Evolutionary conservation across 345 rosid species (phyloP).

Genomic region (Luvunga scandens): DNA sequence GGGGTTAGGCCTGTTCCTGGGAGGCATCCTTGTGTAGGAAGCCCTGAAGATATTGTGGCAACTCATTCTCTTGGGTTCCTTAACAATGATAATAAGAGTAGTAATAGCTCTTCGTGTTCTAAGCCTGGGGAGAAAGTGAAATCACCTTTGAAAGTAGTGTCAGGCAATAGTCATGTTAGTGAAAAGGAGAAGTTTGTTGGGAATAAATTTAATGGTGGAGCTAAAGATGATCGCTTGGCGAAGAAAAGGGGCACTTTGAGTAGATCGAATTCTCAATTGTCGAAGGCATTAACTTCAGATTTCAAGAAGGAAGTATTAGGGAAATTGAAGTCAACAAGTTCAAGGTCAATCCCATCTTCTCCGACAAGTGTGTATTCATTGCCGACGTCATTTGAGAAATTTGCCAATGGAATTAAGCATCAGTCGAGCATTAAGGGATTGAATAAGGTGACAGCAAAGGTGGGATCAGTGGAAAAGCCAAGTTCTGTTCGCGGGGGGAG

Average conservation of each 20-base stretch:
- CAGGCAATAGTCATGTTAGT: constrained; percentile 20
- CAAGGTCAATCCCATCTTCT: constrained; percentile 80
- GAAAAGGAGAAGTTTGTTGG: constrained; percentile 53
- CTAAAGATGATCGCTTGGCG: constrained; percentile 47
- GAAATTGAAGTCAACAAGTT: constrained; percentile 55
- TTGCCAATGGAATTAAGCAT: constrained; percentile 72
- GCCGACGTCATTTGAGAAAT: constrained; percentile 84
- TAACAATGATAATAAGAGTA: constrained; percentile 23
- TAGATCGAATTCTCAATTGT: constrained; percentile 60
- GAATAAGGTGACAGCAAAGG: constrained; percentile 53
- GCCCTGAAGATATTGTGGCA: constrained; percentile 93
- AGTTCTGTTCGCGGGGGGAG: constrained; percentile 48
- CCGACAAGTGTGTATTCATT: constrained; percentile 87
- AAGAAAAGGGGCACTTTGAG: constrained; percentile 32
- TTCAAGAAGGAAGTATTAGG: constrained; percentile 55
- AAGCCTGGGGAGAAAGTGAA: constrained; percentile 52
- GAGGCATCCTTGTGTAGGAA: constrained; percentile 92
- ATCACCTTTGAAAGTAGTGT: constrained; percentile 28
- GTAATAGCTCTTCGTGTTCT: constrained; percentile 36
- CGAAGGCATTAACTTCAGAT: constrained; percentile 48
- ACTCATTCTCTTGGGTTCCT: constrained; percentile 76
- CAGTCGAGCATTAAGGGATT: constrained; percentile 57
- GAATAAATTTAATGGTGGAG: constrained; percentile 44
- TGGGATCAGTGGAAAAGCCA: constrained; percentile 47
- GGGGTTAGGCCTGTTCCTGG: constrained; percentile 99